Base-by-base conservation (phyloP, 345 rosid genomes). In the Pelargonium nanum region DNA sequence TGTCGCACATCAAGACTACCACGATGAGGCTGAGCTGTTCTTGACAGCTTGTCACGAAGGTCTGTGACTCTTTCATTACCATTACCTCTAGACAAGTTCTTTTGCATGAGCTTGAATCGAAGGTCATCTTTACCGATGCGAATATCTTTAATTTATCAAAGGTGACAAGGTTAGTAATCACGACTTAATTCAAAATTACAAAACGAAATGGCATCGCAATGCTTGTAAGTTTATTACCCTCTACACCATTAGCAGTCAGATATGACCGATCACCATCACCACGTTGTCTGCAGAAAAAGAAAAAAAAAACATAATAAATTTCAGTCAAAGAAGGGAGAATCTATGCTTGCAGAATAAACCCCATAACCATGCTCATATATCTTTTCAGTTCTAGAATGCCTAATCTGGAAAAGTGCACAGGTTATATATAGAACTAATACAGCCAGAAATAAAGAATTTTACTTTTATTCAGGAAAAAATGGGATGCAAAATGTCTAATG, bases 41-140 rank as follows among this genome's bases (percentile, higher is more conserved):
- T 82, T 24, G 87, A 80, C 59, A 89, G 78, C 80, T 83, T 87
- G 53, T 80, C 81, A 40, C 99, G 91, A 32, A 93, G 96, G 71
- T 93, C 97, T 64, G 75, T 30, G 25, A 61, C 70, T 56, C 76
- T 79, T 32, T 58, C 64, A 19, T 68, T 83, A 63, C 78, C 68
- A 57, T 81, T 80, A 69, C 71, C 75, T 72, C 79, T 82, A 76
- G 64, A 69, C 4, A 60, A 71, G 59, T 74, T 87, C 65, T 87
- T 93, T 74, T 69, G 86, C 82, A 87, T 51, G 70, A 93, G 87
- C 70, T 89, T 89, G 63, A 71, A 68, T 24, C 99, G 88, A 21
- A 93, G 94, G 74, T 93, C 99, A 70, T 77, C 78, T 75, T 72
- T 78, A 65, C 83, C 81, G 56, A 93, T 69, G 70, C 56, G 81